phyloP scores from a whole-genome alignment of 2,329 filamentous ascomycete genomes.

The Cytospora schulzeri region DNA sequence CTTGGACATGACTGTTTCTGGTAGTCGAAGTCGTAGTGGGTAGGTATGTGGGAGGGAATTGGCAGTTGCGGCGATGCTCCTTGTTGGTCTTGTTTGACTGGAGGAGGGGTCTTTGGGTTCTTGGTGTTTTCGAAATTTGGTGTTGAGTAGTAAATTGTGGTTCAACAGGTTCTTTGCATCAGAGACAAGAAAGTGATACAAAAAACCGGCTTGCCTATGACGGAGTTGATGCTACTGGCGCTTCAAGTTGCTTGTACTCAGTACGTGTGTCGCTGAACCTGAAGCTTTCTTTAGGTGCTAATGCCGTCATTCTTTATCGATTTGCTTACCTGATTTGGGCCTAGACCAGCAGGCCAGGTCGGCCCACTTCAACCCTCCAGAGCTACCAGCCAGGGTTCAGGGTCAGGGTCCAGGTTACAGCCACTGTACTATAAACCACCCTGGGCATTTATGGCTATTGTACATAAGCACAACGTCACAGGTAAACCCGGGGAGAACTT shows the following conservation, averaged over 20 bases:
- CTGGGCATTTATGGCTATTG: too few species aligned
- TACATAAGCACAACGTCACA: not conserved
- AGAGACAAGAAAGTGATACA: not conserved
- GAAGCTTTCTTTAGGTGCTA: constrained; percentile 13
- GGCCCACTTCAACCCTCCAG: not conserved
- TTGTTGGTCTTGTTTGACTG: not conserved
- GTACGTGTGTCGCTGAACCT: not conserved
- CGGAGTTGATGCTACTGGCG: not conserved
- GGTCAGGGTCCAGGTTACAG: constrained; percentile 7
- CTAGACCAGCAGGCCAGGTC: constrained; percentile 7
- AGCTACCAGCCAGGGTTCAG: not conserved
- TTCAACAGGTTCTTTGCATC: not conserved
- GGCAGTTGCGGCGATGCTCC: not conserved
- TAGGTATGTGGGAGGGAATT: not conserved
- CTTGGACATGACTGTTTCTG: constrained; percentile 23
- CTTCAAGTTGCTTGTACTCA: not conserved
- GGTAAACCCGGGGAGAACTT: not conserved
- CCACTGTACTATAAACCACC: not conserved
- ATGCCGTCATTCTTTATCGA: constrained; percentile 22
- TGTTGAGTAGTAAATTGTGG: not conserved
- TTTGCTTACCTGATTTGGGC: constrained; percentile 18
- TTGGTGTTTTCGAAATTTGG: not conserved
- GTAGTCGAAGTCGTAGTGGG: not conserved
- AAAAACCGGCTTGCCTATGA: not conserved
- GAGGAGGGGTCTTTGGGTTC: too few species aligned